Base-by-base conservation (phyloP, 495 filamentous ascomycete species). In the Amniculicola lignicola region DNA sequence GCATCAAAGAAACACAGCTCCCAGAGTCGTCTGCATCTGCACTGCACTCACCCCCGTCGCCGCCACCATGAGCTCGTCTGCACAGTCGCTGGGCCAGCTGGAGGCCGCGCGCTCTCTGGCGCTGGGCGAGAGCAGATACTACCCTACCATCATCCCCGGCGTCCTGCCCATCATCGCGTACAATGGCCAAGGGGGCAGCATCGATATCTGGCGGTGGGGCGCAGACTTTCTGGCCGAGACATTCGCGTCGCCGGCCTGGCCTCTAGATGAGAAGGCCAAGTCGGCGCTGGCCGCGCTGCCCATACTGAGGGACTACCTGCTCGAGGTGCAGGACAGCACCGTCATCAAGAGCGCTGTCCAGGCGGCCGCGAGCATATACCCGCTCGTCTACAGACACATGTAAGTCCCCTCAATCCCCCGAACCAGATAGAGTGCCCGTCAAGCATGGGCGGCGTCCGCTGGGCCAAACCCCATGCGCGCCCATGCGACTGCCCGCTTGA, bases 141-240 rank as follows among this genome's bases (percentile, higher is more conserved):
- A 96, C 74, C 82, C 84, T 25, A 88, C 87, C 67, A 90, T 99
- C 69, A 81, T 97, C 51, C 87, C 87, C 68, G 88, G 87, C 22
- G 88, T 95, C 51, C 78, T 96, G 3, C 89, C 90, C 19, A 89
- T 97, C 65, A 85, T 96, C 64, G 86, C 85, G 25, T 79, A 86
- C n/a, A 75, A 78, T 45, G 75, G 86, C 38, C 76, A 77, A 19
- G 29, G 29, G 16, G 35, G 49, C 1, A 36, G 45, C 35, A 69
- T 95, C 16, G 88, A 95, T 70, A 72, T 96, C 61, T 85, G 89
- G 70, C 77, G 91, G 84, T 99, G 94, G 94, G 94, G 90, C 19
- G 83, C 90, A 19, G 90, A 96, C 22, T 99, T 99, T 69, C 76
- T 99, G 31, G 92, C 94, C 33, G 93, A 99, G 75, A 88, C 90